Base-by-base conservation (phyloP, 192 early-diverging fungal genomes). In the Mortierella alpina region DNA sequence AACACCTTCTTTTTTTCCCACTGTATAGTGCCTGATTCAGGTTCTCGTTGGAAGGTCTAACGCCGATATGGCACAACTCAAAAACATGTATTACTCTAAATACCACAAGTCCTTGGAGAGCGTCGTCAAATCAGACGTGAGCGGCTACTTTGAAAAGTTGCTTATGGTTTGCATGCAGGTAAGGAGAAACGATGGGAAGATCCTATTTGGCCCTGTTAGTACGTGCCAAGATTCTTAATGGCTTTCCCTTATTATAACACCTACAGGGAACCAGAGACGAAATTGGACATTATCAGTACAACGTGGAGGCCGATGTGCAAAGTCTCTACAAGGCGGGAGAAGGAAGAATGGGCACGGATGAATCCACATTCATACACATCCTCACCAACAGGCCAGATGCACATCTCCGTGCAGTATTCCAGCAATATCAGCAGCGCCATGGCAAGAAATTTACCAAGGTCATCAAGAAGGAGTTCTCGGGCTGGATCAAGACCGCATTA, bases 251-350 rank as follows among this genome's bases (percentile, higher is more conserved):
- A 4, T 46, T 52, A 7, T 40, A 12, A 18, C 12, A 41, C n/a
- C 15, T 0, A 9, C 60, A 80, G 76, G 76, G 76, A 11, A 80
- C 59, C 14, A 59, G 70, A 12, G 76, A 80, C 46, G 76, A 80
- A 42, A 58, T 68, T 22, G 70, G 76, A 18, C 70, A 72, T 14
- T 72, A 80, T 44, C 69, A 66, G 14, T 80, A 72, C 23, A 72
- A 80, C 18, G 70, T 80, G 14, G 76, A 72, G 31, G 69, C 69
- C 4, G 76, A 80, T 63, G 66, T 68, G 0, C 76, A 72, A 17
- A 68, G 59, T 54, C 20, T 80, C 4, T 80, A 80, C 76, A 80
- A 80, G 42, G 76, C 76, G 9, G 76, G 76, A 52, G 76, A 80
- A 41, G 76, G 76, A 2, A 42, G 70, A 20, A 54, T 80, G 23